Percentiles rank a stretch among this genome's conserved stretches.
phyloP scores from a whole-genome alignment of 805 yeast species.

The Wickerhamomyces kurtzmanii region DNA sequence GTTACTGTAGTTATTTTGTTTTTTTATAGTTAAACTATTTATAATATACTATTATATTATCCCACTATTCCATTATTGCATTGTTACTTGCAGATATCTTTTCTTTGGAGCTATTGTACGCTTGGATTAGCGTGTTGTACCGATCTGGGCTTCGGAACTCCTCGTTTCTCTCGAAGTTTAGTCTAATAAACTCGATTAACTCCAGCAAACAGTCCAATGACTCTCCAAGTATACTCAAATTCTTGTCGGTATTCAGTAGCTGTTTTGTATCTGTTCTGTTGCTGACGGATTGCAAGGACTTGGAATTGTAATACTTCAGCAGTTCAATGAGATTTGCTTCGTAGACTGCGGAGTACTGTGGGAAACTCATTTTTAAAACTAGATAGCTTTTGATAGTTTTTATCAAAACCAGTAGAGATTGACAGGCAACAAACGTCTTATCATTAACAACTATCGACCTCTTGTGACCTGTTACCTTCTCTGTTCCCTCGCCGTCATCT shows the following conservation, averaged over 20 bases:
- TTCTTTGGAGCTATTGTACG: slow-evolving; percentile 5
- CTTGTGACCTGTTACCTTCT: slow-evolving; percentile 18
- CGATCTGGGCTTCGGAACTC: no score
- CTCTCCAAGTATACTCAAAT: slow-evolving; percentile 30
- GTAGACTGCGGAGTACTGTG: slow-evolving; percentile 26
- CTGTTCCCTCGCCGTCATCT: slow-evolving; percentile 4
- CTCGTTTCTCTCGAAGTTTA: slow-evolving; percentile 7
- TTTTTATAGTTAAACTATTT: no score
- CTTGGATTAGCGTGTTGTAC: slow-evolving; percentile 5
- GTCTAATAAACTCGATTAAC: slow-evolving; percentile 14
- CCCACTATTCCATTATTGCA: no score
- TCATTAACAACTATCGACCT: slow-evolving; percentile 38
- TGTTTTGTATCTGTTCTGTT: slow-evolving; percentile 9
- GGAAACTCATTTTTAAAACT: slow-evolving; percentile 46
- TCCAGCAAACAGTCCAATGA: slow-evolving; percentile 30
- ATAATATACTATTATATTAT: no score
- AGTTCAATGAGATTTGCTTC: slow-evolving; percentile 34
- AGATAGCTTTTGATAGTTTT: slow-evolving; percentile 39
- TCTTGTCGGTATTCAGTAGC: slow-evolving; percentile 15
- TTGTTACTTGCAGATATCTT: no score
- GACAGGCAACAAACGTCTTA: slow-evolving; percentile 48
- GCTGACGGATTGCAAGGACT: slow-evolving; percentile 20
- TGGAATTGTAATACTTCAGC: slow-evolving; percentile 41
- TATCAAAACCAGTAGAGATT: slow-evolving; percentile 32
- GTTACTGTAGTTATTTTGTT: no score